These are phyloP conservation scores for Phytophthora lateralis DNA, from an alignment of 352 stramenopile species.

Conservation along the genomic window DNA sequence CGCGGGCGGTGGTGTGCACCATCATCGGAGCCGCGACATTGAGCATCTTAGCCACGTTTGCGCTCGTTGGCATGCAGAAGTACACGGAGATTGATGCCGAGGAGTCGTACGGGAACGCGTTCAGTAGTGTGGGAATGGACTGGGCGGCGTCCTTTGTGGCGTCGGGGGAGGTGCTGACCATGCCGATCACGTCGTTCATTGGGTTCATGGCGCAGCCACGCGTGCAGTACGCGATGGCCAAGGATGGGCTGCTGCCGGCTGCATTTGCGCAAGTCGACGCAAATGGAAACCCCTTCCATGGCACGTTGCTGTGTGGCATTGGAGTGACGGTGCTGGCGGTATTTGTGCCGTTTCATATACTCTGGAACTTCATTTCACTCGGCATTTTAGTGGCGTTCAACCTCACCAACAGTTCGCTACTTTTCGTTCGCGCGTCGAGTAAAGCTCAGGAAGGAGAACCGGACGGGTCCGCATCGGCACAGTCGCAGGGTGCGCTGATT, in stretches of 20 bases:
- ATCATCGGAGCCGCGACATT: conserved; percentile 84
- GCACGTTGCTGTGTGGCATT: conserved; percentile 65
- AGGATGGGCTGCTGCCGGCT: conserved; percentile 91
- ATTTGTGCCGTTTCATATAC: conserved; percentile 83
- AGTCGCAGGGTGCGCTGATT: conserved; percentile 48
- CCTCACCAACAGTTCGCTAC: conserved; percentile 85
- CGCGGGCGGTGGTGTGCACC: conserved; percentile 89
- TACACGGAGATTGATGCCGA: conserved; percentile 83
- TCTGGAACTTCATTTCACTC: conserved; percentile 92
- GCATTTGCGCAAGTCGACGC: conserved; percentile 82
- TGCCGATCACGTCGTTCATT: conserved; percentile 96
- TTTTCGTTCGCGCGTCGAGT: conserved; percentile 65
- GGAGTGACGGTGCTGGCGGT: conserved; percentile 61
- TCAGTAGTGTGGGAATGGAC: conserved; percentile 59
- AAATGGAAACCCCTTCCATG: conserved; percentile 76
- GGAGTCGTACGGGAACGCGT: conserved; percentile 77
- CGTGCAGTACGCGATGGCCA: conserved; percentile 91
- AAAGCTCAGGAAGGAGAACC: conserved; percentile 13
- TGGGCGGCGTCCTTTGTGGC: conserved; percentile 88
- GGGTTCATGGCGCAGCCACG: conserved; percentile 94
- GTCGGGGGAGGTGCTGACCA: conserved; percentile 93
- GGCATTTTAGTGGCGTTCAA: conserved; percentile 92
- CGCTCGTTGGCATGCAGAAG: conserved; percentile 92
- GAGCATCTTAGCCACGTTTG: conserved; percentile 88
- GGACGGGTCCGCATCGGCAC: conserved; percentile 2